These are phyloP conservation scores for Mucor plumbeus DNA, from an alignment of 371 early-diverging fungal genomes.

Conservation along the genomic window DNA sequence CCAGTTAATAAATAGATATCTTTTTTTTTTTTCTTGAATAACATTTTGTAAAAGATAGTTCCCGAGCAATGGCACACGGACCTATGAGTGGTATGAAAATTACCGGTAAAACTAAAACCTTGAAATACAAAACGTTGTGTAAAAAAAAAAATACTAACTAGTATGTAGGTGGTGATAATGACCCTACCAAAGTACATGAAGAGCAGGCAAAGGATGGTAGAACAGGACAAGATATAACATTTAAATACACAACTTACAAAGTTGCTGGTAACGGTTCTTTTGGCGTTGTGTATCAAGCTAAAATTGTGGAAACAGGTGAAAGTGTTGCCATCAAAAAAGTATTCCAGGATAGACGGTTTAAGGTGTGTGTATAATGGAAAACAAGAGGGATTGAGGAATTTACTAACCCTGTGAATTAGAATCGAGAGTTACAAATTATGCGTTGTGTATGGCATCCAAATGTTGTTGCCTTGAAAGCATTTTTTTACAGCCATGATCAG, in stretches of 20 bases:
- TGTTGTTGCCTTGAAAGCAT: conserved; percentile 80
- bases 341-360: conserved; percentile 95
- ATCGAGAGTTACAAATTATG: conserved; percentile 94
- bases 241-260: conserved; percentile 87
- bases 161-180: conserved; percentile 27
- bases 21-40: not conserved
- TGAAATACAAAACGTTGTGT: not conserved
- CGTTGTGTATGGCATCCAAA: conserved; percentile 84
- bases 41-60: not conserved
- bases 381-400: not conserved
- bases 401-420: conserved; percentile 47
- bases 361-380: conserved; percentile 54
- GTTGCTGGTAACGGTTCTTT: conserved; percentile 96
- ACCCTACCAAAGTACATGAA: conserved; percentile 31
- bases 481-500: conserved; percentile 83
- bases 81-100: conserved; percentile 39
- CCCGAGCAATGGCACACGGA: conserved; percentile 37
- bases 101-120: conserved; percentile 19
- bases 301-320: conserved; percentile 79
- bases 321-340: conserved; percentile 95
- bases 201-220: conserved; percentile 85
- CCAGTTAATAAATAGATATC: conserved; percentile 1
- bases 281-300: conserved; percentile 96
- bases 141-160: too few relatives aligned
- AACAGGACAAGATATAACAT: conserved; percentile 79